Percentiles rank a stretch among this genome's conserved stretches.
Evolutionary conservation across 78 protist genomes (phyloP).

Genomic region (Dictyostelium intermedium): DNA sequence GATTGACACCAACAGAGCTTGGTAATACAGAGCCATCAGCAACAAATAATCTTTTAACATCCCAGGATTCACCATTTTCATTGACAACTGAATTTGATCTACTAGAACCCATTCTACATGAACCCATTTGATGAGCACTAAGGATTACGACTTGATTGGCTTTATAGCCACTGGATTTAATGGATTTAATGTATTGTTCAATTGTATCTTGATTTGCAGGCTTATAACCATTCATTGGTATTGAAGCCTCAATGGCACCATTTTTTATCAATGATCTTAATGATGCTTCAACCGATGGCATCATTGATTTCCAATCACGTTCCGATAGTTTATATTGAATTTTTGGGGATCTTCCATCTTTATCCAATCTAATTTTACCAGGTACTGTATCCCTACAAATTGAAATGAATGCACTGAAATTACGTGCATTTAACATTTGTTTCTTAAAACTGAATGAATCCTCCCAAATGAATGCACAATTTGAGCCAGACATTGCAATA

Average conservation of each 20-base stretch:
- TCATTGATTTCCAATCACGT: conserved; percentile 19
- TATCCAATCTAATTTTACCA: conserved; percentile 58
- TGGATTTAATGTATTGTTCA: conserved; percentile 2
- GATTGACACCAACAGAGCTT: conserved; percentile 78
- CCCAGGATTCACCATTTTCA: conserved; percentile 79
- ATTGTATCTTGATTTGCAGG: neutral
- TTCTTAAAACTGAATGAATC: neutral
- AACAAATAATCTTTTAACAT: conserved; percentile 35
- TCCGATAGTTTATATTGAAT: conserved; percentile 27
- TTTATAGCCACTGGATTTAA: conserved; percentile 11
- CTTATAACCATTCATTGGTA: conserved; percentile 18
- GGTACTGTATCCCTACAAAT: conserved; percentile 58
- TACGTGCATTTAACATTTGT: neutral
- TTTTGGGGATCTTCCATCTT: conserved; percentile 47
- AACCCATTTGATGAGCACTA: conserved; percentile 85
- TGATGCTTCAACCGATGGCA: conserved; percentile 18
- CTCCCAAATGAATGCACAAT: conserved; percentile 11
- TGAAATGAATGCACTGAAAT: conserved; percentile 16
- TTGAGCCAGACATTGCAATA: neutral
- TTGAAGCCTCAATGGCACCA: conserved; percentile 4
- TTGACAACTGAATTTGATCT: conserved; percentile 51
- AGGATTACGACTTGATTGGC: conserved; percentile 11
- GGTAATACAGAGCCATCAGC: conserved; percentile 80
- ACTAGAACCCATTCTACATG: conserved; percentile 78
- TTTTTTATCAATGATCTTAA: neutral